A percentile compares a stretch with the other conserved stretches of the same genome.
These are phyloP conservation scores for Halophytophthora polymorphica DNA, from an alignment of 352 stramenopile genomes.

Conservation along the genomic window DNA sequence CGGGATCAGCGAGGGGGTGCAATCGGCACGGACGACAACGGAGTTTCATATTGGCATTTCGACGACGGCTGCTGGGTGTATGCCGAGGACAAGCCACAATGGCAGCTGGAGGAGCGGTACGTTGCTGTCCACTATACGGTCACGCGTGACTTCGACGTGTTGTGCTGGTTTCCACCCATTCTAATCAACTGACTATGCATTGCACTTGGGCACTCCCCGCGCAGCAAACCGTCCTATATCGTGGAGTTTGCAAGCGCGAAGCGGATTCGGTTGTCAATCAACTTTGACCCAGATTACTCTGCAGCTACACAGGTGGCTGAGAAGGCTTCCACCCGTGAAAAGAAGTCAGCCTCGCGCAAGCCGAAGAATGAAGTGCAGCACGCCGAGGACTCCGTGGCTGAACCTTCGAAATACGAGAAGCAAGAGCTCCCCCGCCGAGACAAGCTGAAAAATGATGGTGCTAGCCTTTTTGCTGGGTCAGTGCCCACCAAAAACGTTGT, in stretches of 20 bases:
- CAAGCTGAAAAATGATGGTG: constrained; percentile 9
- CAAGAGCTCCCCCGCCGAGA: neutral
- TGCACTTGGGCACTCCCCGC: neutral
- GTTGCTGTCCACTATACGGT: neutral
- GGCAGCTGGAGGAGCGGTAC: constrained; percentile 49
- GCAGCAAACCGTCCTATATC: constrained; percentile 44
- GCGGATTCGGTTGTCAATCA: constrained; percentile 74
- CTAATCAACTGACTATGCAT: constrained; percentile 2
- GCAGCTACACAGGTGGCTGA: constrained; percentile 16
- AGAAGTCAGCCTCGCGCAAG: constrained; percentile 8
- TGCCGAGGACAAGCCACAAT: constrained; percentile 65
- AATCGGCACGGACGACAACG: constrained; percentile 73
- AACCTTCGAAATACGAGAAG: neutral
- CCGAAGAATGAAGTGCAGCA: constrained; percentile 10
- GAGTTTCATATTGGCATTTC: constrained; percentile 84
- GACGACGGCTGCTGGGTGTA: constrained; percentile 85
- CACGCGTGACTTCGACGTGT: neutral
- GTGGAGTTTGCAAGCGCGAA: constrained; percentile 77
- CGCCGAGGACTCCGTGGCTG: neutral
- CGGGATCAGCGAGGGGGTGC: constrained; percentile 57
- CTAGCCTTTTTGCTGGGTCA: constrained; percentile 2
- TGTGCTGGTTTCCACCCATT: neutral
- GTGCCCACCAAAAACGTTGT: constrained; percentile 12
- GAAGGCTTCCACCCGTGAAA: constrained; percentile 8
- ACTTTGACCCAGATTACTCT: constrained; percentile 49